Evolutionary conservation across 768 basidiomycete genomes (phyloP), one percentile per base, ranked within the genome.

Genomic region (Pleurotus eryngii): DNA sequence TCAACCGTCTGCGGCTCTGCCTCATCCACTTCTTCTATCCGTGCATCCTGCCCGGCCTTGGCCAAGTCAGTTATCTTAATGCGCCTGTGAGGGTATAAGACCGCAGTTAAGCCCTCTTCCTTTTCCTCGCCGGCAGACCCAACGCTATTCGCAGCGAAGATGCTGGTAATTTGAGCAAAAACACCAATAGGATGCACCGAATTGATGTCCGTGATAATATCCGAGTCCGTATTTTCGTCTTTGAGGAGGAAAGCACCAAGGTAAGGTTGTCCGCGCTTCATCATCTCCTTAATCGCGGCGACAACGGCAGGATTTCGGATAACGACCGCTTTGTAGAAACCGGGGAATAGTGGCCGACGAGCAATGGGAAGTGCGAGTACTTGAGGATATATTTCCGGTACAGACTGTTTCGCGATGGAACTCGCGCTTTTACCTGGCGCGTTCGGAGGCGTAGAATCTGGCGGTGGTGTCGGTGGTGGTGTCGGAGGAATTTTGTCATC

Each of bases 311-410:
- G 92, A 62, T 98, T 91, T 18, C 87, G 84, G 51, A 99, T 82
- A 57, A 98, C 94, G 49, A 98, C 95, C 2, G 95, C 96, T 70
- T 98, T 97, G 81, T 98, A 98, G 72, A 98, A 97, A 27, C 95
- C 94, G 3, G 96, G 96, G 75, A 98, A 98, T 46, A 98, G 86
- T 1, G 96, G 96, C 15, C 96, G 83, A 43, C 95, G 87, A 30
- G 94, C 94, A 59, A 98, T 98, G 3, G 96, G 96, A 0, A 98
- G 83, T 2, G 95, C 96, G 24, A 98, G 82, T 43, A 98, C 88
- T 68, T 96, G 92, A 1, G 96, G 95, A 71, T 98, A 98, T 58
- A 84, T 67, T 70, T 94, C 92, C 0, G 95, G 95, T 3, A 97
- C 87, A 14, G 89, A 86, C 57, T 90, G 91, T 63, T 91, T 92